These are phyloP conservation scores for Globisporangium cederbergense DNA, from an alignment of 352 stramenopile species.

Conservation along the genomic window DNA sequence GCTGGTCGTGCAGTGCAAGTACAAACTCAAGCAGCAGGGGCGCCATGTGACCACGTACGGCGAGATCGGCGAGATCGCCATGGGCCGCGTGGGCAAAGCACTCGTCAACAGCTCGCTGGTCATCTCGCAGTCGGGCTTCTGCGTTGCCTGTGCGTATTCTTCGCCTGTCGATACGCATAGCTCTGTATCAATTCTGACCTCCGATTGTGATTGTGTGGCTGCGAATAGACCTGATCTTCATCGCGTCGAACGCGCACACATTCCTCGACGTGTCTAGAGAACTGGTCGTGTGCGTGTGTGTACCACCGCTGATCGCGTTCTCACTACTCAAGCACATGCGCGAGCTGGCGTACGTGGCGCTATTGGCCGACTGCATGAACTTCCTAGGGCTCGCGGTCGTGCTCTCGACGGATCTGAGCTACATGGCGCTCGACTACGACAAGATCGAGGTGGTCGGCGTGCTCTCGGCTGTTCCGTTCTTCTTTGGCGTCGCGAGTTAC, in stretches of 20 bases:
- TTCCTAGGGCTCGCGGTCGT: constrained; percentile 82
- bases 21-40: constrained; percentile 58
- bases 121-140: constrained; percentile 88
- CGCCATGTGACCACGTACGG: constrained; percentile 70
- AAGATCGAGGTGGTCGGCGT: constrained; percentile 57
- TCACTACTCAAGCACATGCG: constrained; percentile 88
- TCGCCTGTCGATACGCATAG: not conserved
- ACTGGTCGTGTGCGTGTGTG: constrained; percentile 50
- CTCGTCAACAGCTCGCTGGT: constrained; percentile 86
- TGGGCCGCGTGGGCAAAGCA: constrained; percentile 58
- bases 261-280: constrained; percentile 59
- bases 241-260: constrained; percentile 82
- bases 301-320: constrained; percentile 68
- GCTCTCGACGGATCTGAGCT: constrained; percentile 76
- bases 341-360: constrained; percentile 81
- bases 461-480: constrained; percentile 73
- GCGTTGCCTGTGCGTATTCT: constrained; percentile 67
- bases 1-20: constrained; percentile 78
- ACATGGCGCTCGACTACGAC: constrained; percentile 54
- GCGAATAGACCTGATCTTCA: constrained; percentile 86
- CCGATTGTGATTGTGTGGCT: not conserved
- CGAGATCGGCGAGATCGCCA: constrained; percentile 77
- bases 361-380: constrained; percentile 88
- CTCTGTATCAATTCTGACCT: not conserved
- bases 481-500: constrained; percentile 88